Evolutionary conservation across 495 filamentous ascomycete genomes (phyloP), one percentile per base, ranked within the genome.

Genomic region (Daldinia loculata): DNA sequence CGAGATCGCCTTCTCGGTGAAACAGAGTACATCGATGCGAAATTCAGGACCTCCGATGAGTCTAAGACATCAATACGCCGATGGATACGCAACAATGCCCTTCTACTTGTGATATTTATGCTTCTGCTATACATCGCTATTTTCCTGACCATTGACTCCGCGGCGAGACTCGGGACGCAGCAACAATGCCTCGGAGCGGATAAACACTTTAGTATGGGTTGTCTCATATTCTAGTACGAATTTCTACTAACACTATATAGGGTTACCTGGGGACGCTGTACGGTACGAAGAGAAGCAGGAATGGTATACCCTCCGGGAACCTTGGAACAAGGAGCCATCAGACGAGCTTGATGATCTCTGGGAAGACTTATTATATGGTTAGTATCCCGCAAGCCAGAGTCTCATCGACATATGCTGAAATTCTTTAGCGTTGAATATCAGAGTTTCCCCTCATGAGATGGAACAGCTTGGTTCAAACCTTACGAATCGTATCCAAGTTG

Each of bases 341-440:
- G 53, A 61, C 2, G 69, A 63, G 5, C 56, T 78, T 3, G 78
- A 80, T 32, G 57, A 41, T 2, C 51, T 66, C n/a, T 81, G 78
- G 78, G 48, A 66, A 14, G 70, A 74, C 11, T 59, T 81, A 6
- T 72, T 81, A 5, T 66, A 71, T 19, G 50, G 75, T 77, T 8
- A 39, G 66, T 62, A 50, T 29, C 9, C 12, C 12, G 2, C 55
- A 11, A 12, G 17, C 9, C 19, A 38, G 9, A 30, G 9, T 43
- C 3, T 38, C 5, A 6, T 36, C 2, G 8, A 12, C 2, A 26
- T 34, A 56, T 29, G 8, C 43, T 15, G 8, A 19, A 41, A 48
- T 39, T 17, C 5, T 24, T 29, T 48, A 70, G 72, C 72, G 0
- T 62, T 78, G 29, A 76, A 79, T 45, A 63, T 80, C n/a, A 66